These are phyloP conservation scores for Laetiporus sulphureus DNA, from an alignment of 1,284 basidiomycete genomes.

Conservation along the genomic window DNA sequence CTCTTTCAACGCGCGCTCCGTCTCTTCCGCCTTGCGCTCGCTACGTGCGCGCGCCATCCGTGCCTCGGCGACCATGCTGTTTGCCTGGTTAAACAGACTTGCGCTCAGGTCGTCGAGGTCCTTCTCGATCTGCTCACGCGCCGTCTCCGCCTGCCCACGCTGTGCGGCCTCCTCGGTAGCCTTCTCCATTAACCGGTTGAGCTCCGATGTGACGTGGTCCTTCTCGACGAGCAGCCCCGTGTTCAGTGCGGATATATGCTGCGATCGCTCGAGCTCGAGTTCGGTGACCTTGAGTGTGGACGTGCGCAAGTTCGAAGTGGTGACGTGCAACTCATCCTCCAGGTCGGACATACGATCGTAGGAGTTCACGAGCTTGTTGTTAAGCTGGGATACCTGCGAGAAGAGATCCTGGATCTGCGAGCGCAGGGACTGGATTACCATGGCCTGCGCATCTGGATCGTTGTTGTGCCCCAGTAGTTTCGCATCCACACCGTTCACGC, in stretches of 20 bases:
- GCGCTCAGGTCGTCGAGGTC: constrained; percentile 94
- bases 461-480: constrained; percentile 16
- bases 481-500: constrained; percentile 18
- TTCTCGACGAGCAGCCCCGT: constrained; percentile 92
- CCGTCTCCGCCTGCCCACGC: constrained; percentile 85
- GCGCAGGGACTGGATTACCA: constrained; percentile 75
- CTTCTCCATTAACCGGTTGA: constrained; percentile 90
- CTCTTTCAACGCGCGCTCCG: constrained; percentile 75
- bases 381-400: constrained; percentile 86
- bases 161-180: constrained; percentile 91
- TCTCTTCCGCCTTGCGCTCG: constrained; percentile 76
- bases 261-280: constrained; percentile 69
- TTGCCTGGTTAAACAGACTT: constrained; percentile 80
- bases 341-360: constrained; percentile 91
- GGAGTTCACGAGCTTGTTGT: constrained; percentile 86
- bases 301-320: constrained; percentile 49
- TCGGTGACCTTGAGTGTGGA: constrained; percentile 59
- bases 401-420: constrained; percentile 81
- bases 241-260: constrained; percentile 75
- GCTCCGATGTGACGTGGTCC: constrained; percentile 84
- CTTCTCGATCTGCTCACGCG: constrained; percentile 76
- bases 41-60: constrained; percentile 69
- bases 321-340: constrained; percentile 82
- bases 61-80: constrained; percentile 92
- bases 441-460: constrained; percentile 55